Evolutionary conservation across 1,139 yeast genomes (phyloP).

Genomic region (Candida freyschussii): DNA sequence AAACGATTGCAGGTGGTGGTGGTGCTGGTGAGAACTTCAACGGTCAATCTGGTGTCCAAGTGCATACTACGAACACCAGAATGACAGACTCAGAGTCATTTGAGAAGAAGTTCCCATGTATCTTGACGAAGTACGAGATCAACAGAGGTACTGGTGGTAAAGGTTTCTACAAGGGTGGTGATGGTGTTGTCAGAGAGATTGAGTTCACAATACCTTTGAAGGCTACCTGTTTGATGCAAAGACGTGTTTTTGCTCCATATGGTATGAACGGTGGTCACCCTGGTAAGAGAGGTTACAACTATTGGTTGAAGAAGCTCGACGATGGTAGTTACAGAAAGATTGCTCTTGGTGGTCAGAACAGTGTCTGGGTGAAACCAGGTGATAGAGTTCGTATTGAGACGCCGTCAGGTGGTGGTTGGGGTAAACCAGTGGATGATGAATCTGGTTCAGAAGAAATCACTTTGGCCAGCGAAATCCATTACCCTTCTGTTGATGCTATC

Average conservation of each 20-base stretch:
- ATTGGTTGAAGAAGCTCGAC: conserved; percentile 28
- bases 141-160: conserved; percentile 35
- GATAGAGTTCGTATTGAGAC: conserved; percentile 41
- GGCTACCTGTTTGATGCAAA: conserved; percentile 28
- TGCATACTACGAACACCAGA: conserved; percentile 42
- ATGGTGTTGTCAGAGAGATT: conserved; percentile 32
- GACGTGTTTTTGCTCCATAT: conserved; percentile 31
- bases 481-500: conserved; percentile 2
- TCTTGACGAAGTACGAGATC: conserved; percentile 31
- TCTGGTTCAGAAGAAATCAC: too few relatives aligned
- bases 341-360: conserved; percentile 28
- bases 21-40: conserved; percentile 31
- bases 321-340: conserved; percentile 28
- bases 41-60: conserved; percentile 41
- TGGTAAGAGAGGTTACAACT: conserved; percentile 28
- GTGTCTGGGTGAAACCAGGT: conserved; percentile 34
- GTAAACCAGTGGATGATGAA: conserved; percentile 24
- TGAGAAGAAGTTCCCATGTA: conserved; percentile 36
- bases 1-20: conserved; percentile 43
- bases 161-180: conserved; percentile 37
- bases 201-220: conserved; percentile 30
- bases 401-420: conserved; percentile 53
- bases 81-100: conserved; percentile 40
- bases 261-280: conserved; percentile 29
- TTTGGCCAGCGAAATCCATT: too few relatives aligned